A percentile compares a stretch with the other conserved stretches of the same genome.
These are phyloP conservation scores for Solanum habrochaites DNA, from an alignment of 257 asterid species.

Conservation along the genomic window DNA sequence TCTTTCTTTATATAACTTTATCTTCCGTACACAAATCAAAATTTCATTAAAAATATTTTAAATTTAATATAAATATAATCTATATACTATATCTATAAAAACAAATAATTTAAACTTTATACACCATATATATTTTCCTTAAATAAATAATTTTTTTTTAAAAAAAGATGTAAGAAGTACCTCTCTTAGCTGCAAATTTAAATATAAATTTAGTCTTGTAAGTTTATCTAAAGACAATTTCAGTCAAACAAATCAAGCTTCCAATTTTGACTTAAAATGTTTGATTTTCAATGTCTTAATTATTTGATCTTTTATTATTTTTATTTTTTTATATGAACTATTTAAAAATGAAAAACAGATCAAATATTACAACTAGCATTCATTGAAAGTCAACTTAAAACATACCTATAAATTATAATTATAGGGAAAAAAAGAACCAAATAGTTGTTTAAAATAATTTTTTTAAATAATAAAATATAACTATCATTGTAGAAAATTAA, in stretches of 20 bases:
- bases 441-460: neutral
- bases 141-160: no score
- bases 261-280: neutral
- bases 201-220: no score
- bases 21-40: accelerated
- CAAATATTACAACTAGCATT: neutral
- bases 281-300: neutral
- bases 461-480: neutral
- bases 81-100: no score
- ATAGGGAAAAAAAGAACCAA: neutral
- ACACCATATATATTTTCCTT: no score
- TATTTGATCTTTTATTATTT: neutral
- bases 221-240: neutral
- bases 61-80: no score
- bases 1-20: no score
- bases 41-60: accelerated
- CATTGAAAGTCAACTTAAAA: neutral
- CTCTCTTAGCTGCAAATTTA: no score
- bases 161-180: no score
- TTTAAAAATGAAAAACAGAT: neutral
- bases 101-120: no score
- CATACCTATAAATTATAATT: neutral
- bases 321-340: neutral
- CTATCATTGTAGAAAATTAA: neutral
- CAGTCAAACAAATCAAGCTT: neutral